phyloP scores from a whole-genome alignment of 345 rosid genomes.

The Corymbia maculata region DNA sequence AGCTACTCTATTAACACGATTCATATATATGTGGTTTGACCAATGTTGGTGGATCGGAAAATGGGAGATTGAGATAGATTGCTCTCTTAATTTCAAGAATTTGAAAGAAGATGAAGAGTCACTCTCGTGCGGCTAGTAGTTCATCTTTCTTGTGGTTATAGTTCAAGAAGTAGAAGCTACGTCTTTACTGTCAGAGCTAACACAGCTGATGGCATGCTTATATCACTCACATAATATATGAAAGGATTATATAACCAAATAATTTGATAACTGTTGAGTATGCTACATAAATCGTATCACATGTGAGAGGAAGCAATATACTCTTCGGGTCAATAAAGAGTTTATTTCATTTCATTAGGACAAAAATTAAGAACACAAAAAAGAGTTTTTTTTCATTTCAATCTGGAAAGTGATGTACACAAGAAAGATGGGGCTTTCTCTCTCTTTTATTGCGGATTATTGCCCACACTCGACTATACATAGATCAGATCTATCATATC shows the following conservation, averaged over 20 bases:
- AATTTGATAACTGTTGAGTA: neutral
- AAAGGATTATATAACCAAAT: neutral
- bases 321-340: neutral
- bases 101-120: neutral
- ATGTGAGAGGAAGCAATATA: neutral
- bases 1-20: neutral
- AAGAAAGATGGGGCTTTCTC: neutral
- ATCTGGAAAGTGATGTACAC: neutral
- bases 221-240: neutral
- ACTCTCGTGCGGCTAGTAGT: neutral
- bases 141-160: neutral
- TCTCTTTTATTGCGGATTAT: neutral
- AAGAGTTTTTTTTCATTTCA: neutral
- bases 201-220: neutral
- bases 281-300: neutral
- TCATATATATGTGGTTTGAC: neutral
- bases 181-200: neutral
- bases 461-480: neutral
- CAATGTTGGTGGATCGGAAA: too few species aligned
- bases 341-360: neutral
- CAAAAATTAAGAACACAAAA: neutral
- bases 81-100: neutral
- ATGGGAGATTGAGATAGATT: neutral
- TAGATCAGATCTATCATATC: rapidly evolving
- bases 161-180: neutral